Percentiles rank a stretch among this genome's conserved stretches.
phyloP scores from a whole-genome alignment of 768 basidiomycete genomes.

The Xerocomellus amylosporus region DNA sequence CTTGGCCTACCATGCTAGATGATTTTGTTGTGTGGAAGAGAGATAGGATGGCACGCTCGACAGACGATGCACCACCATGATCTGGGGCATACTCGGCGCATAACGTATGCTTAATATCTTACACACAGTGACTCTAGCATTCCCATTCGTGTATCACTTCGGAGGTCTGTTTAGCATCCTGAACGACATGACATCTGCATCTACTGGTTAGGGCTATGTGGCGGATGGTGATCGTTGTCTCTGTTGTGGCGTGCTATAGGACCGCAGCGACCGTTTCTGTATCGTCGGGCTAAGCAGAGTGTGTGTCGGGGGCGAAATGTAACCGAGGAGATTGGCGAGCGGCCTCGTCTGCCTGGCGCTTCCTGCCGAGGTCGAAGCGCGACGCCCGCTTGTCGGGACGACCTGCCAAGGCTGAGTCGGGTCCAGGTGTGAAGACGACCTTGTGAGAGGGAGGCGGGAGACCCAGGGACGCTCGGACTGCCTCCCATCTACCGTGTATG shows the following conservation, averaged over 20 bases:
- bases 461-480: conserved; percentile 30
- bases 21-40: conserved; percentile 73
- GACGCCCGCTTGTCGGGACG: conserved; percentile 12
- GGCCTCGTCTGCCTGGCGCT: conserved; percentile 8
- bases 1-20: conserved; percentile 82
- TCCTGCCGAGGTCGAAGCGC: conserved; percentile 25
- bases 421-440: background rate
- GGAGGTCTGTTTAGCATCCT: background rate
- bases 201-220: background rate
- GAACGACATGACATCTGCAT: background rate
- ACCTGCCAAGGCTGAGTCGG: background rate
- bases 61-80: conserved; percentile 5
- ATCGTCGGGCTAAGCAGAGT: background rate
- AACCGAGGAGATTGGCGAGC: conserved; percentile 16
- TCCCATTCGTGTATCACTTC: conserved; percentile 1
- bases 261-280: background rate
- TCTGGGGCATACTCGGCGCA: conserved; percentile 10
- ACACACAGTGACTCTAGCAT: conserved; percentile 11
- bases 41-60: conserved; percentile 12
- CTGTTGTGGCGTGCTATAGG: background rate
- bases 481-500: conserved; percentile 34
- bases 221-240: background rate
- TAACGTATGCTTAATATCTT: conserved; percentile 16
- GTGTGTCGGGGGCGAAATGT: conserved; percentile 20
- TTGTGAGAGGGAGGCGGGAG: conserved; percentile 25